phyloP scores from a whole-genome alignment of 225 moss, liverwort and hornwort species.

The Climacium dendroides region DNA sequence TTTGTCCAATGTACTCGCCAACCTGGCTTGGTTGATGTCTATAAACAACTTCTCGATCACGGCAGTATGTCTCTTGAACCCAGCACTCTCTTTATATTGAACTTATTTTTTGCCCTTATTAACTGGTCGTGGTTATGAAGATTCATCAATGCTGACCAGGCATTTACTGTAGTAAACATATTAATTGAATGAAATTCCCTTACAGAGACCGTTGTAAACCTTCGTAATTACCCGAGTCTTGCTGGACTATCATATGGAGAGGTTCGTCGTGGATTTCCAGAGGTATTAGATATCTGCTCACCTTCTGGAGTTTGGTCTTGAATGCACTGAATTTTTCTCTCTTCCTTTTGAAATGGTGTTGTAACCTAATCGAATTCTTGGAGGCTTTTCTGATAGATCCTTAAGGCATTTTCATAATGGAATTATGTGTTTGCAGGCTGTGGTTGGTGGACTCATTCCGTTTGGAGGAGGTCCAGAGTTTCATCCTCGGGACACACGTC shows the following conservation, averaged over 20 bases:
- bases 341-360: neutral
- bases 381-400: neutral
- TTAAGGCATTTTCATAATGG: neutral
- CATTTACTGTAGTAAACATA: neutral
- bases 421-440: conserved; percentile 27
- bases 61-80: conserved; percentile 40
- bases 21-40: conserved; percentile 53
- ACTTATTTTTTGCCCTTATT: neutral
- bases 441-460: conserved; percentile 48
- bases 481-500: conserved; percentile 36
- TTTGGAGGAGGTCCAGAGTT: conserved; percentile 38
- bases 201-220: conserved; percentile 41
- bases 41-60: conserved; percentile 58
- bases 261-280: conserved; percentile 48
- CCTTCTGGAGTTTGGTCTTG: neutral
- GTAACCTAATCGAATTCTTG: neutral
- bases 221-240: conserved; percentile 47
- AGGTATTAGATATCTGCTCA: conserved; percentile 17
- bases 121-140: neutral
- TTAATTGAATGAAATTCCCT: neutral
- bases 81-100: neutral
- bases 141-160: neutral
- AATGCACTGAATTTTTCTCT: neutral
- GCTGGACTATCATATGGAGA: conserved; percentile 47
- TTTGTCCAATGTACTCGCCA: conserved; percentile 62